phyloP scores from a whole-genome alignment of 371 early-diverging fungal genomes.

The Batkoa obscura region DNA sequence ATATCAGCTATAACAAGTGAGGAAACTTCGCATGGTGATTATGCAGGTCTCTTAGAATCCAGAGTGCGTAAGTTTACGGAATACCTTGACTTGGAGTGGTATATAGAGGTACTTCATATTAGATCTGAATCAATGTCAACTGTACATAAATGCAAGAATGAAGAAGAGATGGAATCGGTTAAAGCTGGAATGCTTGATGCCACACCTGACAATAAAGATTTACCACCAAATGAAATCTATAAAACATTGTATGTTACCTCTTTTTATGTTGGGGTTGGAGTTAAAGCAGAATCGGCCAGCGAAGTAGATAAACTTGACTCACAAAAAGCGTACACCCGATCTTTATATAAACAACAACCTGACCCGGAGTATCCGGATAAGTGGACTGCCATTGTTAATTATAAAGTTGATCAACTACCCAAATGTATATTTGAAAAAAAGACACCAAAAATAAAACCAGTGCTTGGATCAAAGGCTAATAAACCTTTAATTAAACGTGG shows the following conservation, averaged over 20 bases:
- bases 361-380: too few species aligned
- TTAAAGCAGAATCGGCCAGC: too few species aligned
- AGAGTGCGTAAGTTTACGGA: constrained; percentile 74
- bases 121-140: constrained; percentile 72
- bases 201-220: constrained; percentile 13
- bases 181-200: constrained; percentile 10
- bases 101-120: constrained; percentile 69
- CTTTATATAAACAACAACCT: too few species aligned
- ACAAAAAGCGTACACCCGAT: too few species aligned
- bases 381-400: too few species aligned
- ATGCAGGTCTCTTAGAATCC: constrained; percentile 88
- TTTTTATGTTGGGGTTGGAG: constrained; percentile 92
- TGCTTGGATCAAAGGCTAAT: too few species aligned
- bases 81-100: constrained; percentile 68
- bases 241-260: constrained; percentile 43
- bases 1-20: constrained; percentile 59
- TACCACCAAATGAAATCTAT: constrained; percentile 5
- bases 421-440: too few species aligned
- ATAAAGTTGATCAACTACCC: too few species aligned
- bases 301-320: too few species aligned
- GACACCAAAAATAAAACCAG: too few species aligned
- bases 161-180: constrained; percentile 36
- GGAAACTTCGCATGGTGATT: constrained; percentile 49
- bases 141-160: constrained; percentile 31
- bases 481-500: too few species aligned